Percentiles rank a stretch among this genome's conserved stretches.
These are phyloP conservation scores for Aspergillus melleus DNA, from an alignment of 2,329 filamentous ascomycete species.

Conservation along the genomic window DNA sequence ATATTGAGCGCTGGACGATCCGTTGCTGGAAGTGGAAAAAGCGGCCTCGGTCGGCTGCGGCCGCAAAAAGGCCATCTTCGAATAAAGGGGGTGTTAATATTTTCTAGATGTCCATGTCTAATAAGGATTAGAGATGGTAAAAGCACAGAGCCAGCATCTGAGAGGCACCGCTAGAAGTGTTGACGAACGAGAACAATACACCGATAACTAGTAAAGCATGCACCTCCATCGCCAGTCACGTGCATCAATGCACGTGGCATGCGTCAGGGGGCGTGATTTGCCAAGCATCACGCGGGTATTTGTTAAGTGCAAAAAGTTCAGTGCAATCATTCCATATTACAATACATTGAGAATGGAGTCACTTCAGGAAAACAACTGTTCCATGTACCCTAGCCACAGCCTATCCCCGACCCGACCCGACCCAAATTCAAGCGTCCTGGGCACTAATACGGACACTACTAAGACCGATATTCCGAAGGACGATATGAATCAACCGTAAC, in stretches of 20 bases:
- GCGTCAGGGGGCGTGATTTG: constrained; percentile 9
- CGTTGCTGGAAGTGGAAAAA: constrained; percentile 26
- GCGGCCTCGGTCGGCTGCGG: constrained; percentile 26
- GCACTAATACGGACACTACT: background rate
- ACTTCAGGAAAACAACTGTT: background rate
- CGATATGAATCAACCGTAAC: constrained; percentile 28
- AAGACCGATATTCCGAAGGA: background rate
- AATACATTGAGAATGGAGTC: background rate
- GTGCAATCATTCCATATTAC: background rate
- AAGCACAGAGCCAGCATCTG: background rate
- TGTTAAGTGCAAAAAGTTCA: background rate
- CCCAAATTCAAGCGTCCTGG: background rate
- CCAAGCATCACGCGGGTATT: constrained; percentile 1
- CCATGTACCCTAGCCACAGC: background rate
- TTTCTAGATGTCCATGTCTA: constrained; percentile 4
- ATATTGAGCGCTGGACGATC: constrained; percentile 28
- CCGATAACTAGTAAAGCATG: background rate
- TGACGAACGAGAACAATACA: background rate
- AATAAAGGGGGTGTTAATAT: background rate
- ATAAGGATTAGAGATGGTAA: background rate
- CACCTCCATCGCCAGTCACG: background rate
- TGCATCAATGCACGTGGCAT: constrained; percentile 13
- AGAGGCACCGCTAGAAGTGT: background rate
- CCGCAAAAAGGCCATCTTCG: constrained; percentile 26
- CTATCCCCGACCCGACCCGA: background rate